phyloP scores from a whole-genome alignment of 441 rosid species.

The Mallotus repandus region DNA sequence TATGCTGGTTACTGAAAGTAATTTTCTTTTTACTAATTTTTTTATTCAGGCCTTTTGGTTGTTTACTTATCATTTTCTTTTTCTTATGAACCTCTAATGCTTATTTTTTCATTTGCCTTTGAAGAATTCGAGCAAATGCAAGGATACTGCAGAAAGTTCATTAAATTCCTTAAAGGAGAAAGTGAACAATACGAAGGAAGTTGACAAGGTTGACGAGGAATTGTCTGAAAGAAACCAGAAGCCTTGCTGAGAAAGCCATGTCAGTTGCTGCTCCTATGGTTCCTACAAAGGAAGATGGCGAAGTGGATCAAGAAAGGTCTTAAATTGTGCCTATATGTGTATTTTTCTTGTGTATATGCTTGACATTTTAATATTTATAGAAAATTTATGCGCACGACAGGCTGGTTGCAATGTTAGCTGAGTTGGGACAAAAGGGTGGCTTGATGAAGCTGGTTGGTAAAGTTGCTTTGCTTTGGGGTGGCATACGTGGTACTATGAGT shows the following conservation, averaged over 20 bases:
- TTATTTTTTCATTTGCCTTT: slow-evolving; percentile 14
- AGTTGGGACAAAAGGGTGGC: slow-evolving; percentile 96
- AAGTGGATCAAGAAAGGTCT: slow-evolving; percentile 96
- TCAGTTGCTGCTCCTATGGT: slow-evolving; percentile 96
- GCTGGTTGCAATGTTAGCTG: slow-evolving; percentile 85
- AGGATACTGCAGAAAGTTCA: slow-evolving; percentile 37
- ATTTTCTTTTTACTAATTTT: background rate
- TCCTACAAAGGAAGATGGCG: slow-evolving; percentile 92
- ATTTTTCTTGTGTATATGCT: slow-evolving; percentile 9
- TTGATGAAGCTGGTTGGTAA: slow-evolving; percentile 81
- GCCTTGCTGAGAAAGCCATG: slow-evolving; percentile 98
- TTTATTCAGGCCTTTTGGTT: background rate
- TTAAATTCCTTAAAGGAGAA: slow-evolving; percentile 38
- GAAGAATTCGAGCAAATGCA: slow-evolving; percentile 40
- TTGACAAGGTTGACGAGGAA: slow-evolving; percentile 40
- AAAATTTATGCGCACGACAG: slow-evolving; percentile 40
- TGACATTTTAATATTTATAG: slow-evolving; percentile 13
- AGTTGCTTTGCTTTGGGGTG: slow-evolving; percentile 99
- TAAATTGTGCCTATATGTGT: slow-evolving; percentile 6
- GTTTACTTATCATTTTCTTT: background rate
- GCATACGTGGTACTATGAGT: slow-evolving; percentile 96
- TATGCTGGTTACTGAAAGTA: background rate
- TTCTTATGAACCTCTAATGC: slow-evolving; percentile 14
- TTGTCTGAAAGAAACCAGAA: slow-evolving; percentile 47
- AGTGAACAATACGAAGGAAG: slow-evolving; percentile 39